Evolutionary conservation across 495 filamentous ascomycete genomes (phyloP).

Genomic region (Trichoderma reesei): DNA sequence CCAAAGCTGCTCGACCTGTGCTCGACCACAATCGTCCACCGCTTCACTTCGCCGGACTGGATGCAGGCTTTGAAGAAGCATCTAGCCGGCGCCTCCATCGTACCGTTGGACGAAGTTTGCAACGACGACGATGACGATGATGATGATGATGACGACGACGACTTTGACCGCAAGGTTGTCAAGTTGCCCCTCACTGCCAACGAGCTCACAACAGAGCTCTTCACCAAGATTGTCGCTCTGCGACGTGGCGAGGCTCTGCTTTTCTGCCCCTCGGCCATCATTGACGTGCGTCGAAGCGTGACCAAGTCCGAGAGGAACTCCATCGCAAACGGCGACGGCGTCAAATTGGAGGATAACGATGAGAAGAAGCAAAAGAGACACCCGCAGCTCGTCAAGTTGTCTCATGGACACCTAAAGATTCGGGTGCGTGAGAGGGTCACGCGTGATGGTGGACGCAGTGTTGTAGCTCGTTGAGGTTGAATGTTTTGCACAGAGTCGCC

Average conservation of each 20-base stretch:
- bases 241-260: conserved; percentile 54
- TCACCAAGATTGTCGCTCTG: conserved; percentile 48
- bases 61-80: conserved; percentile 49
- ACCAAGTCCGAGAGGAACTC: background rate
- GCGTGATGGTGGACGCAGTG: conserved; percentile 47
- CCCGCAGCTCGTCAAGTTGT: conserved; percentile 6
- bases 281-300: conserved; percentile 25
- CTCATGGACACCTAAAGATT: conserved; percentile 31
- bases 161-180: conserved; percentile 3
- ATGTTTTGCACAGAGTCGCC: too few species aligned
- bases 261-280: conserved; percentile 52
- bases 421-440: conserved; percentile 44
- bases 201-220: conserved; percentile 32
- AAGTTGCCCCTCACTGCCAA: conserved; percentile 16
- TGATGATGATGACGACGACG: background rate
- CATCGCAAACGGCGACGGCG: background rate
- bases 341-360: background rate
- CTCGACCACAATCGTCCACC: conserved; percentile 64
- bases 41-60: conserved; percentile 67
- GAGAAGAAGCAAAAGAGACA: background rate
- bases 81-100: conserved; percentile 41
- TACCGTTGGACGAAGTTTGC: conserved; percentile 8
- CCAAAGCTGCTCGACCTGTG: conserved; percentile 58
- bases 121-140: conserved; percentile 6
- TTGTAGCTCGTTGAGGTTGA: conserved; percentile 19